A percentile compares a stretch with the other conserved stretches of the same genome.
Evolutionary conservation across 2,329 filamentous ascomycete species (phyloP).

Genomic region (Aureobasidium sp.): DNA sequence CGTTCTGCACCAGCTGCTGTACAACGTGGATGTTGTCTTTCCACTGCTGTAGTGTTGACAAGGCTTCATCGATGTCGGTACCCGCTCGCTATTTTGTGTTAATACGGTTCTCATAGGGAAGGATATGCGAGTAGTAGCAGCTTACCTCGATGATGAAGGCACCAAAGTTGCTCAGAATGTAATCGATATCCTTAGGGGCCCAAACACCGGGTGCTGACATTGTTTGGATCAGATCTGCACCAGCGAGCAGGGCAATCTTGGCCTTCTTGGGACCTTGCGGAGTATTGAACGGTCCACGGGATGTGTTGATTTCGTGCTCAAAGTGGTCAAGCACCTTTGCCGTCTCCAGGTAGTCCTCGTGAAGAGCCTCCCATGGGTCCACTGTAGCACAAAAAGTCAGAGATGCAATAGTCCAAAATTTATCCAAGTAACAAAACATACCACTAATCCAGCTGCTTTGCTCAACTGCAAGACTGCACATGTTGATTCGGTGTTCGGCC

Average conservation of each 20-base stretch:
- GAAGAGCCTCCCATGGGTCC: conserved; percentile 80
- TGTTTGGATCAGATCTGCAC: conserved; percentile 46
- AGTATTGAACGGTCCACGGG: conserved; percentile 63
- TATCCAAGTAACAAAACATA: neutral
- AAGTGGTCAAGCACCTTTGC: conserved; percentile 88
- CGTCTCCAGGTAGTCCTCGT: conserved; percentile 78
- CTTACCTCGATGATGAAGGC: conserved; percentile 60
- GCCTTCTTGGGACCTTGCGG: conserved; percentile 60
- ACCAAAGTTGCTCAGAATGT: conserved; percentile 76
- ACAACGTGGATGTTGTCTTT: conserved; percentile 83
- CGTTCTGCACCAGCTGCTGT: conserved; percentile 78
- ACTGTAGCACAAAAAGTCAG: conserved; percentile 37
- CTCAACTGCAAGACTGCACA: conserved; percentile 77
- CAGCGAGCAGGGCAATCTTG: conserved; percentile 72
- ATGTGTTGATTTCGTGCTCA: conserved; percentile 76
- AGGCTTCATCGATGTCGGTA: conserved; percentile 79
- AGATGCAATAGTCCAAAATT: neutral
- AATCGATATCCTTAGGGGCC: conserved; percentile 75
- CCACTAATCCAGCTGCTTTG: conserved; percentile 66
- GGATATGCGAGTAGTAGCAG: neutral
- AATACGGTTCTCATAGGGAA: conserved; percentile 23
- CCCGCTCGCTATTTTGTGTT: conserved; percentile 84
- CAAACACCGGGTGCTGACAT: conserved; percentile 56
- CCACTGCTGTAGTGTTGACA: conserved; percentile 73
- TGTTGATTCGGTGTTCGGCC: conserved; percentile 66